Evolutionary conservation across 2,329 filamentous ascomycete genomes (phyloP), one percentile per base, ranked within the genome.

Genomic region (Elsinoe necatrix): DNA sequence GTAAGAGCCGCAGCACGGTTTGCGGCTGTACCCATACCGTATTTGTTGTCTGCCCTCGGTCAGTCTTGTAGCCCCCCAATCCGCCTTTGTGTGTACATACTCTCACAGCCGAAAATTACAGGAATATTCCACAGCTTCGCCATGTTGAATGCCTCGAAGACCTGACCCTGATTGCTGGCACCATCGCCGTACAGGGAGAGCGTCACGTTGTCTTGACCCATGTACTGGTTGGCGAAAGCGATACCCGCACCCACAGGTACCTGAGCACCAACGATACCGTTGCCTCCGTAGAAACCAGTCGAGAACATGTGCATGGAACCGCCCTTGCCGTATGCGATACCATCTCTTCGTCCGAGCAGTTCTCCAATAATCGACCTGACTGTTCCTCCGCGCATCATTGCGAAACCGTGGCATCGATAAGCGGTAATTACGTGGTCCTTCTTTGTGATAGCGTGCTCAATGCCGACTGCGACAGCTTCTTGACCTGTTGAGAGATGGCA

Each of bases 121-220:
- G 93, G 93, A 48, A 98, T 80, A 67, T 93, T 91, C 93, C 93
- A 98, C 64, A 98, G 85, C 83, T 97, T 97, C 62, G 93, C 93
- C 93, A 98, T 98, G 85, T 98, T 98, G 84, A 95, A 98, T 61
- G 93, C 91, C 81, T 98, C 93, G 69, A 98, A 98, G 67, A 98
- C 93, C 77, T 98, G 93, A 63, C 93, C 93, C 80, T 98, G 93
- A 81, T 98, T 98, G 80, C 86, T 89, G 64, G 93, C 93, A 80
- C 93, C 93, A 68, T 98, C 93, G 80, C 93, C 93, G 76, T 98
- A 98, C 59, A 98, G 82, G 63, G 92, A 83, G 65, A 98, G 81
- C 62, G 86, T 87, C 62, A 89, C 86, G 71, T 89, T 92, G 78
- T 90, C 86, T 78, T 86, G 85, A 69, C 81, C 84, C 69, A 84